Base-by-base conservation (phyloP, 2,329 filamentous ascomycete genomes). In the Didymella arachidicola region DNA sequence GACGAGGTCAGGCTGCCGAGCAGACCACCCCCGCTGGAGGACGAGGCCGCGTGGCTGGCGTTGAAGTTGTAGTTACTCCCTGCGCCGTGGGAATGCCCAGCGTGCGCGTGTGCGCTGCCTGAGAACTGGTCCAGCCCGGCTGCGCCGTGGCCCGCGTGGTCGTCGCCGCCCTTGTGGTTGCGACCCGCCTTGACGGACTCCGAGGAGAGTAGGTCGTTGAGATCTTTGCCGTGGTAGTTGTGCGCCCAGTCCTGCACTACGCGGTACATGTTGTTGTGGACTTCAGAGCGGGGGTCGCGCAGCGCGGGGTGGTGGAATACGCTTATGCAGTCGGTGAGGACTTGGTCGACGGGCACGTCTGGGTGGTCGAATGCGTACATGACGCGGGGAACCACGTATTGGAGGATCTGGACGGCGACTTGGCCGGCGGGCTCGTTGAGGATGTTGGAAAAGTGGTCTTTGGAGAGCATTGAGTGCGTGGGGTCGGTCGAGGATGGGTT, bases 351-450 rank as follows among this genome's bases (percentile, higher is more conserved):
- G 0, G 92, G 87, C 0, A 97, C 88, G 42, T 89, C 87, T 2
- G 90, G 86, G 73, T 98, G 91, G 64, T 98, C 91, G 92, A 93
- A 98, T 3, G 93, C 94, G 72, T 94, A 96, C 19, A 99, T 83
- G 46, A 98, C 81, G 32, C 94, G 90, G 2, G 94, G 94, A 1
- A 93, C 91, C 30, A 90, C 87, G 69, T 96, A 98, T 81, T 96
- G 88, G 25, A 98, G 79, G 58, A 97, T 90, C 0, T 69, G 72
- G 6, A 79, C 75, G 2, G 81, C 81, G 10, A 83, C 73, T 63
- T 80, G 74, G 10, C 81, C 81, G 7, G 81, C 80, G 4, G 81
- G 81, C 51, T 78, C 71, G 65, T 83, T 83, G 18, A 83, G 69
- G 26, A 82, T 72, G 65, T 83, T 83, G 38, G 75, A 78, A 69